Evolutionary conservation across 1,284 basidiomycete genomes (phyloP), one percentile per base, ranked within the genome.

Genomic region (Puccinia novopanici): DNA sequence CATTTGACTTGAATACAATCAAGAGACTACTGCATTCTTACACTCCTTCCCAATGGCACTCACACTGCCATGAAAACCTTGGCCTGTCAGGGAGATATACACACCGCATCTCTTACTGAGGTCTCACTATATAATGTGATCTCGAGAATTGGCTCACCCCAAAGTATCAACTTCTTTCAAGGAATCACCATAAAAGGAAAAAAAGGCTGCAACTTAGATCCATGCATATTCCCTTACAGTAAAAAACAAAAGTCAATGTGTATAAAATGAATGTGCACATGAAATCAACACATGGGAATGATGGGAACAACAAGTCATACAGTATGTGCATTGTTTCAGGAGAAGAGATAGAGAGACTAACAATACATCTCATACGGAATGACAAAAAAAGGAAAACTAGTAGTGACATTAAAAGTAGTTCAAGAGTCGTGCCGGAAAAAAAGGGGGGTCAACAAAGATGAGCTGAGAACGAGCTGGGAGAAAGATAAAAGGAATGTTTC

Each of bases 321-420:
- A 68, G 48, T 45, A 27, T 34, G 10, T 67, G 63, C 48, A 68
- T 24, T 68, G 67, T 52, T 68, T 68, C 10, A 45, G 8, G 59
- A 63, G 59, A 63, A 17, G 17, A 24, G 40, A n/a, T 15, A 19
- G 59, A 63, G 59, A 63, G 34, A 22, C 30, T 63, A 9, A 52
- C n/a, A 68, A 42, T 68, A 68, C 67, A 68, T 27, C 24, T 45
- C 63, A n/a, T 67, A 67, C n/a, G n/a, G 34, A 67, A 67, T 42
- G n/a, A 48, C 63, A 40, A 67, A 45, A n/a, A 57, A 8, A 57
- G 22, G 6, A 22, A 9, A 48, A 30, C 48, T 68, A 68, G 15
- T 52, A 48, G 45, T 68, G n/a, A 68, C 67, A 68, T 52, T 48
- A 50, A 27, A 24, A 19, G 27, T 68, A 68, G 67, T 63, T 63